Percentiles rank a stretch among this genome's conserved stretches.
phyloP scores from a whole-genome alignment of 2,329 filamentous ascomycete genomes.

The Beauveria sp. region DNA sequence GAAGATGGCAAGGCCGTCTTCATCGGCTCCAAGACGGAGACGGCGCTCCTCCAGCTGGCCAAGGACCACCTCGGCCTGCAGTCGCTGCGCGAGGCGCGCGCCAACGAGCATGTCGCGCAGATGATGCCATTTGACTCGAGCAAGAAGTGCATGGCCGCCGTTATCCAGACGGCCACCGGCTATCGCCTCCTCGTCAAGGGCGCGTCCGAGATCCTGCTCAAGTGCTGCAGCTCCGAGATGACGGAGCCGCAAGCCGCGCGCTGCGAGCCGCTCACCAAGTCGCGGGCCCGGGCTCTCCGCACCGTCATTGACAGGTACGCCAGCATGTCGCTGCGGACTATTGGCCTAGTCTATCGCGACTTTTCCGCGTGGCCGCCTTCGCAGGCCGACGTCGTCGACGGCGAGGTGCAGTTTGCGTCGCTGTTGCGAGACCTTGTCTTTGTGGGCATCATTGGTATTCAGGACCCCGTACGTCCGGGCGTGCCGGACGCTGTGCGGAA shows the following conservation, averaged over 20 bases:
- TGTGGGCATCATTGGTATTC: slow-evolving; percentile 62
- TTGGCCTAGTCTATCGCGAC: slow-evolving; percentile 67
- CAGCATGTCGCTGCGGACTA: slow-evolving; percentile 63
- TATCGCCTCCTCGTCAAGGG: slow-evolving; percentile 48
- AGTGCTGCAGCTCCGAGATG: slow-evolving; percentile 32
- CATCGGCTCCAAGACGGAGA: slow-evolving; percentile 50
- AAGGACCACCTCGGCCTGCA: slow-evolving; percentile 43
- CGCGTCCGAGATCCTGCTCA: slow-evolving; percentile 48
- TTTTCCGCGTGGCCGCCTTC: slow-evolving; percentile 63
- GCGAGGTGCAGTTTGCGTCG: slow-evolving; percentile 51
- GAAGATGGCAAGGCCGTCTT: slow-evolving; percentile 37
- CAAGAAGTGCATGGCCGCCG: slow-evolving; percentile 50
- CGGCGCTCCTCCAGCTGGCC: slow-evolving; percentile 43
- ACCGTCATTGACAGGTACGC: slow-evolving; percentile 52
- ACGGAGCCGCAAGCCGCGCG: slow-evolving; percentile 40
- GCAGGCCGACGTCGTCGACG: slow-evolving; percentile 52
- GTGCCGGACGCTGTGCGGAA: slow-evolving; percentile 56
- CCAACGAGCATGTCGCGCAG: slow-evolving; percentile 39
- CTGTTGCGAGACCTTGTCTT: slow-evolving; percentile 60
- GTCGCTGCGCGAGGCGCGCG: slow-evolving; percentile 36
- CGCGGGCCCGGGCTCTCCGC: slow-evolving; percentile 47
- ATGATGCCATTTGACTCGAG: slow-evolving; percentile 47
- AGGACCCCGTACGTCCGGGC: slow-evolving; percentile 59
- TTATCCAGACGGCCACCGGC: slow-evolving; percentile 35
- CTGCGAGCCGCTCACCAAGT: slow-evolving; percentile 42